Base-by-base conservation (phyloP, 805 yeast species). In the Maudiozyma turicensis region DNA sequence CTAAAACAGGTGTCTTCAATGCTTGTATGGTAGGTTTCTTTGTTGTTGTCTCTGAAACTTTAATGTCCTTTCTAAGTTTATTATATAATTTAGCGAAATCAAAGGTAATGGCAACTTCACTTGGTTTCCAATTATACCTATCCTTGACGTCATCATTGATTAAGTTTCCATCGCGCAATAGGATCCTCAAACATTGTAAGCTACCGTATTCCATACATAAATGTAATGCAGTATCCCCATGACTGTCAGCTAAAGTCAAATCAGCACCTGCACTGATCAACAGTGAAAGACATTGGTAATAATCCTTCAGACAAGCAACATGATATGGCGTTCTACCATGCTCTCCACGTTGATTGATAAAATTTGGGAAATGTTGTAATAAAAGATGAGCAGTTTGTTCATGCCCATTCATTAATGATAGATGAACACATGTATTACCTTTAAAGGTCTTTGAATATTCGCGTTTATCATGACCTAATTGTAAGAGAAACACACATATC, bases 181-280 rank as follows among this genome's bases (percentile, higher is more conserved):
- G 65, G 34, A 82, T 60, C 47, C 76, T 72, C 52, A 80, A 65
- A 43, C 86, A 80, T 44, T 76, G 76, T 13, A 76, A 57, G 51
- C 78, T 76, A 6, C 90, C 91, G 56, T 74, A 78, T 48, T 84
- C 82, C 55, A 86, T 75, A 0, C 96, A 95, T 47, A 84, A 71
- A 65, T 91, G 98, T 40, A 91, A 68, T 0, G 96, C 87, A 2
- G 95, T 82, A 59, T 88, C 86, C 1, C 93, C 95, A 13, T 77
- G 76, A 8, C 71, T 68, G 61, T 93, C 95, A 48, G 79, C 81
- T 5, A 80, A 63, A 55, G 84, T 81, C 43, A 88, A 72, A 57
- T 86, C 84, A 2, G 95, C 95, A 8, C 90, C 93, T 49, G 83
- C 77, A 37, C 84, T 84, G 4, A 87, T 67, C 20, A 88, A 66